Conservation (phyloP, 108 stramenopile species). For the Cyclotella choctawhatcheeana region DNA sequence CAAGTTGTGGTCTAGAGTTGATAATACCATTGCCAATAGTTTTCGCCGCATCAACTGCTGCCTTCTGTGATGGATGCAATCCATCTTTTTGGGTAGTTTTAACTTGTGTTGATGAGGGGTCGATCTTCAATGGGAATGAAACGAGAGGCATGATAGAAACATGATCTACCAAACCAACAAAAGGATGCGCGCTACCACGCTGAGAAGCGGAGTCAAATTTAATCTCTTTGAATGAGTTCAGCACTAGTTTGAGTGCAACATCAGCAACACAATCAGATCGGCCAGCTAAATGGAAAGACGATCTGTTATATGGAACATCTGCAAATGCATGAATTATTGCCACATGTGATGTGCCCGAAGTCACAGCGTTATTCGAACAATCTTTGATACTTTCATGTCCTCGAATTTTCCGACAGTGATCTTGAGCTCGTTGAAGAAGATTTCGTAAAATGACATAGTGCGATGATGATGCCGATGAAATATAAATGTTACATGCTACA, state of each 20-base stretch:
- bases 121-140: neutral
- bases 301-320: slow-evolving; percentile 79
- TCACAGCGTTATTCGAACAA: slow-evolving; percentile 1
- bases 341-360: slow-evolving; percentile 26
- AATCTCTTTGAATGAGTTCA: slow-evolving; percentile 31
- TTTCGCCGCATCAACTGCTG: slow-evolving; percentile 58
- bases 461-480: slow-evolving; percentile 61
- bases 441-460: slow-evolving; percentile 43
- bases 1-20: slow-evolving; percentile 17
- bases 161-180: slow-evolving; percentile 85
- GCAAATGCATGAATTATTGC: slow-evolving; percentile 83
- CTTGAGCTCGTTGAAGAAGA: slow-evolving; percentile 63
- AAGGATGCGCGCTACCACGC: slow-evolving; percentile 62
- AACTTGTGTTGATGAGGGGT: neutral
- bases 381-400: neutral
- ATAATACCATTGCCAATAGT: slow-evolving; percentile 54
- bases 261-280: slow-evolving; percentile 50
- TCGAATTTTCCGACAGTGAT: slow-evolving; percentile 48
- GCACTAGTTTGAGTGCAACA: slow-evolving; percentile 54
- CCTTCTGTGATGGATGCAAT: slow-evolving; percentile 1
- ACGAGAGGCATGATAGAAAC: slow-evolving; percentile 76
- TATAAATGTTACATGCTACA: slow-evolving; percentile 86
- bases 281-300: slow-evolving; percentile 87
- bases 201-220: slow-evolving; percentile 17
- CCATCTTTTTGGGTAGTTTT: neutral